Base-by-base conservation (phyloP, 768 basidiomycete genomes). In the Rubroboletus pulcherrimus region DNA sequence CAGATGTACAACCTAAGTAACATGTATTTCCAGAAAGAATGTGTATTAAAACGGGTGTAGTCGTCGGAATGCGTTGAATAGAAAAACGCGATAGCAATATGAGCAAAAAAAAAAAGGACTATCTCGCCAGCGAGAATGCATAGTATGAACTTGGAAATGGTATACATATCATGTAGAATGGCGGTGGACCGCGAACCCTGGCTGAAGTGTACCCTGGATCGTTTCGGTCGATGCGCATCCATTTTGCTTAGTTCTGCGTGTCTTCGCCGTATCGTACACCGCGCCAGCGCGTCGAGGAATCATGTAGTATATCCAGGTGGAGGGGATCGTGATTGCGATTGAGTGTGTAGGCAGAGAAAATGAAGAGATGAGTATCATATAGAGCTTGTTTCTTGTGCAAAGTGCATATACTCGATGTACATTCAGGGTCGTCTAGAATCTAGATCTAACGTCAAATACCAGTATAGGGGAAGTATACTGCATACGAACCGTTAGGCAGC, bases 41-140 rank as follows among this genome's bases (percentile, higher is more conserved):
- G 61, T 53, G 64, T 53, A 66, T 63, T 59, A 67, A 68, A 61
- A n/a, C 31, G 54, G 54, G 40, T 30, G 47, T 62, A 56, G 31
- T 51, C 33, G 48, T 60, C 56, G 4, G 15, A 55, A 41, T 24
- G 24, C 1, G 4, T 29, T 35, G 24, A 26, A 56, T 30, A 4
- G 35, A 30, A 26, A 52, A 40, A 19, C 7, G 4, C 12, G 12
- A 50, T 24, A 31, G 26, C 17, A 47, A 55, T 34, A 9, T 45
- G 24, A 59, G 14, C 35, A 39, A 49, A 26, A n/a, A n/a, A 24
- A 21, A 14, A 46, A 11, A 38, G 19, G 12, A 26, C 24, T 0
- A 17, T 34, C 55, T 56, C 55, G 61, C 58, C 45, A 47, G 52
- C 37, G 50, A 57, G 54, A 42, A 64, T 43, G 49, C 19, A 42